phyloP scores from a whole-genome alignment of 768 basidiomycete species.

The Omphalotus guepiniiformis region DNA sequence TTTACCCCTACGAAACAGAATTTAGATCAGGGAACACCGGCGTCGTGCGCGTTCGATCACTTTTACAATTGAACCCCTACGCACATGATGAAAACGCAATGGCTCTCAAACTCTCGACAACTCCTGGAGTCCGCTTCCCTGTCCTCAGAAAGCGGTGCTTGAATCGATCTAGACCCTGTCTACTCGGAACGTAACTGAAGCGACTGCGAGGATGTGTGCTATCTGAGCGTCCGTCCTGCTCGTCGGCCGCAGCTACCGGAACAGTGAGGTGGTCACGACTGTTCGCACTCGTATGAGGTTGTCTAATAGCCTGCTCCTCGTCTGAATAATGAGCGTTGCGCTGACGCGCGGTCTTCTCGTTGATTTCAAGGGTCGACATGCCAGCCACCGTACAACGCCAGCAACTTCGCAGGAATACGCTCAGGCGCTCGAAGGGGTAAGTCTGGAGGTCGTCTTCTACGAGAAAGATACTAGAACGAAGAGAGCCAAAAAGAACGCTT shows the following conservation, averaged over 20 bases:
- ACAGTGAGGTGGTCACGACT: not conserved
- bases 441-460: no score
- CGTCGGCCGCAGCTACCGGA: no score
- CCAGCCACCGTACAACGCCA: no score
- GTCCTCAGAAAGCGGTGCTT: slow-evolving; percentile 43
- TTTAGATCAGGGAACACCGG: no score
- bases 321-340: not conserved
- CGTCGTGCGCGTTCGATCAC: no score
- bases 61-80: slow-evolving; percentile 14
- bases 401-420: no score
- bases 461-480: no score
- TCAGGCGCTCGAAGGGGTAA: no score
- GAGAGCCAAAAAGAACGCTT: no score
- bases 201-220: not conserved
- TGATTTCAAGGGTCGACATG: not conserved
- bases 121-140: slow-evolving; percentile 41
- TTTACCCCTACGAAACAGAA: slow-evolving; percentile 48
- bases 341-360: slow-evolving; percentile 1
- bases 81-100: slow-evolving; percentile 52
- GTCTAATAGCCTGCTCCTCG: not conserved
- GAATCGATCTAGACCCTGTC: slow-evolving; percentile 20
- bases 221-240: not conserved
- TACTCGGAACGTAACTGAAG: no score
- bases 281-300: not conserved
- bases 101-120: slow-evolving; percentile 39